Base-by-base conservation (phyloP, 768 basidiomycete species). In the Russula virescens region DNA sequence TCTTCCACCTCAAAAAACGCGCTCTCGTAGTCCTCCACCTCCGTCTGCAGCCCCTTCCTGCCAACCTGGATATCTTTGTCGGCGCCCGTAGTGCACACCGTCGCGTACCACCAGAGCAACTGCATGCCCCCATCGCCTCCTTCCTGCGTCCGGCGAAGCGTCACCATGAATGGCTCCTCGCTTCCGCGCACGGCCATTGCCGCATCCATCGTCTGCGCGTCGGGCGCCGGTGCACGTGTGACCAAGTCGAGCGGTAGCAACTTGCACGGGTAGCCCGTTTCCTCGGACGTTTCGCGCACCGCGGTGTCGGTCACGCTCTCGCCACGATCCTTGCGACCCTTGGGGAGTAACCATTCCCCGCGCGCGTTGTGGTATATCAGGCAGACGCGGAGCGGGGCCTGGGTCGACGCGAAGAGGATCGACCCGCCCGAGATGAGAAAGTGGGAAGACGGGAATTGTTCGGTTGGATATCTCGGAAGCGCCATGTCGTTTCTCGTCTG, bases 61-160 rank as follows among this genome's bases (percentile, higher is more conserved):
- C 34, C 10, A 10, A 10, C 10, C 34, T 10, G 34, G 10, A 35
- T 10, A 35, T 35, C 35, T 7, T 55, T 26, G 45, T 69, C 61
- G 52, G 72, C 71, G 43, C 75, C 74, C 10, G 25, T 2, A 1
- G 67, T 71, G 18, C 71, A 62, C 72, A 68, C 56, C 42, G 77
- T 76, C 23, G 82, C 71, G 66, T 74, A 82, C 83, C 81, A 84
- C 73, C 74, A 83, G 26, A 81, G 78, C 28, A 79, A 64, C 72
- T 83, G 81, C 18, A 76, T 64, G 28, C 76, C 72, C 26, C 63
- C 34, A 10, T 5, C 34, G 40, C 40, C 40, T 3, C 14, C 31
- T 19, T 50, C 49, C 16, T 34, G 18, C 14, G 66, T 66, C 35
- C 62, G 64, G 35, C 74, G 71, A 48, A 71, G 35, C 4, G 70